phyloP scores from a whole-genome alignment of 2,329 filamentous ascomycete species.

The Verticillium zaregamsianum region DNA sequence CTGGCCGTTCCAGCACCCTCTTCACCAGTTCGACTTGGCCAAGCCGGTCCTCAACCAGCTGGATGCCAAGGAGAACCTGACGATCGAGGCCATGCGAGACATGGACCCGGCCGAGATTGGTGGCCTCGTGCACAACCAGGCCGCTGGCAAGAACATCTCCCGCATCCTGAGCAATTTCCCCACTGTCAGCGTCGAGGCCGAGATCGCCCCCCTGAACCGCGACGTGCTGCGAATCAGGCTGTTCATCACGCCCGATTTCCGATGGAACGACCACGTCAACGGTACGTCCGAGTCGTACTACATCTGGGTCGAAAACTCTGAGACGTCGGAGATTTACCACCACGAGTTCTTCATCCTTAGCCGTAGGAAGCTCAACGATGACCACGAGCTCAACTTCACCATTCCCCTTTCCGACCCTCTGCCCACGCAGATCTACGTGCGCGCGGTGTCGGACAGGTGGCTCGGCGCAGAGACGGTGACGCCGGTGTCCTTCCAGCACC shows the following conservation, averaged over 20 bases:
- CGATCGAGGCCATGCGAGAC: constrained; percentile 80
- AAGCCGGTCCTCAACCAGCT: constrained; percentile 79
- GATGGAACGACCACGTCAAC: constrained; percentile 91
- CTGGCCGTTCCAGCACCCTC: constrained; percentile 92
- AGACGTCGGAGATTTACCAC: constrained; percentile 96
- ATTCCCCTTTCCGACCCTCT: constrained; percentile 92
- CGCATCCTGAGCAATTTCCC: constrained; percentile 88
- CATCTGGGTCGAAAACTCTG: constrained; percentile 98
- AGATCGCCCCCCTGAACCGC: constrained; percentile 92
- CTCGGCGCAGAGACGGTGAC: constrained; percentile 93
- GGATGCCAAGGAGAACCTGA: constrained; percentile 71
- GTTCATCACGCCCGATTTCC: constrained; percentile 81
- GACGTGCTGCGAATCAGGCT: constrained; percentile 92
- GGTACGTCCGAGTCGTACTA: constrained; percentile 96
- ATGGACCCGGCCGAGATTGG: constrained; percentile 94
- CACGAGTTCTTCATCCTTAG: constrained; percentile 95
- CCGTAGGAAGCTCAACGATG: constrained; percentile 83
- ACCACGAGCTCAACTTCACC: constrained; percentile 97
- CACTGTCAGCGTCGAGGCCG: constrained; percentile 82
- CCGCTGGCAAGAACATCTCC: constrained; percentile 76
- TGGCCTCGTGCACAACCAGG: constrained; percentile 82
- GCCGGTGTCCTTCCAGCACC: constrained; percentile 93
- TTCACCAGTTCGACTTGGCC: constrained; percentile 91
- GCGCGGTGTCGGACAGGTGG: constrained; percentile 93
- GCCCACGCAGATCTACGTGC: constrained; percentile 92